Conservation (phyloP, 306 rosid genomes). For the Malus sieversii region DNA sequence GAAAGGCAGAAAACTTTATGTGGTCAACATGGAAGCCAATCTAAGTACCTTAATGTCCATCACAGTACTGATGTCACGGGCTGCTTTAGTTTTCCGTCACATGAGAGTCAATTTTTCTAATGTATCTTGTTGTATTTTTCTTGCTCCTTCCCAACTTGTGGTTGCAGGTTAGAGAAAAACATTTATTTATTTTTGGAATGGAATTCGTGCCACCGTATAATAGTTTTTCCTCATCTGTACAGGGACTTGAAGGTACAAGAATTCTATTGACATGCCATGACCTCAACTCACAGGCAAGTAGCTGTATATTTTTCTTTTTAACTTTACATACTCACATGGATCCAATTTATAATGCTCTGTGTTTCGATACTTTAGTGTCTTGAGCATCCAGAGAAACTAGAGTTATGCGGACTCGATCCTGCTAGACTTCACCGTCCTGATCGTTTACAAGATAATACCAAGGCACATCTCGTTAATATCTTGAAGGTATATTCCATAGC, state of each 20-base stretch:
- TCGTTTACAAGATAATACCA: conserved; percentile 72
- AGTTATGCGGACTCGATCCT: conserved; percentile 86
- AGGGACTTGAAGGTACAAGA: conserved; percentile 72
- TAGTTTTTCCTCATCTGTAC: conserved; percentile 5
- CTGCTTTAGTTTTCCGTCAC: neutral
- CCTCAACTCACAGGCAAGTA: conserved; percentile 57
- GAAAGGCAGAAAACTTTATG: neutral
- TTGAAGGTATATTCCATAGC: conserved; percentile 49
- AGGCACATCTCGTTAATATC: conserved; percentile 56
- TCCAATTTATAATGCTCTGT: conserved; percentile 6
- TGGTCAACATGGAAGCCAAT: neutral
- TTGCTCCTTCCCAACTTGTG: neutral
- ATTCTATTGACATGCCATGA: conserved; percentile 71
- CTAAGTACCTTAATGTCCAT: neutral
- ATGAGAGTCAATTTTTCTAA: neutral
- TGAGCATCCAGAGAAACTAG: conserved; percentile 63
- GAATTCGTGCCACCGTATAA: neutral
- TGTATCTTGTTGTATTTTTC: neutral
- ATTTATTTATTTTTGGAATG: neutral
- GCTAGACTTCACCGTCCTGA: conserved; percentile 66
- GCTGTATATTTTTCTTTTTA: conserved; percentile 9
- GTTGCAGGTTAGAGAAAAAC: neutral
- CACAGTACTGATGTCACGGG: neutral
- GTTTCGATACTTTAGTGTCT: conserved; percentile 36
- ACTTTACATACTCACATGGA: conserved; percentile 12